These are phyloP conservation scores for Oryza australiensis DNA, from an alignment of 176 grass and related monocot species.

Conservation along the genomic window DNA sequence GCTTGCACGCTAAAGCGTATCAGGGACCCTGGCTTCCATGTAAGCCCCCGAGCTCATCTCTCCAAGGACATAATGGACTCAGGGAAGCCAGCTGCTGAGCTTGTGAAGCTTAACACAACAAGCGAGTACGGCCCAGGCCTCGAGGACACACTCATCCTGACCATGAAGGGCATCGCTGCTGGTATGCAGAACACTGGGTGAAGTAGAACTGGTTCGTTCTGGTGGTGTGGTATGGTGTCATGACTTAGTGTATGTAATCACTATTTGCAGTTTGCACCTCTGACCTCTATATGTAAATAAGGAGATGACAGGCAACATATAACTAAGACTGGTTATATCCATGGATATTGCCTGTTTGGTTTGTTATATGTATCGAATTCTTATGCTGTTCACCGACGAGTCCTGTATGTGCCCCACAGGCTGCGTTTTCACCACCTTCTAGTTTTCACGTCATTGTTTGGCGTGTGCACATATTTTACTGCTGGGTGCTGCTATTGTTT, in stretches of 20 bases:
- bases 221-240: background rate
- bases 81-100: constrained; percentile 55
- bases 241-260: background rate
- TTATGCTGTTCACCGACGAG: background rate
- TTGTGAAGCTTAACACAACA: constrained; percentile 79
- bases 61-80: constrained; percentile 71
- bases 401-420: background rate
- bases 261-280: background rate
- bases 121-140: constrained; percentile 89
- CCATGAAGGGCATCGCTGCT: constrained; percentile 99
- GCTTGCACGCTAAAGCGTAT: constrained; percentile 83
- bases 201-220: background rate
- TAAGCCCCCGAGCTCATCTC: constrained; percentile 57
- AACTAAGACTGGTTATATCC: background rate
- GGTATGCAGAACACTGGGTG: constrained; percentile 96
- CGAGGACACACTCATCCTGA: constrained; percentile 94
- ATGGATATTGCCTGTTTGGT: background rate
- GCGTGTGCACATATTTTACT: background rate
- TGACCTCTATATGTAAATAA: background rate
- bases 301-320: background rate
- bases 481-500: background rate
- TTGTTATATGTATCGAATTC: background rate
- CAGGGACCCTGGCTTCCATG: constrained; percentile 75
- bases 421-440: background rate
- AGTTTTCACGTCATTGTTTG: background rate